A percentile compares a stretch with the other conserved stretches of the same genome.
Conservation (phyloP, 306 rosid species). For the Lagenaria siceraria region DNA sequence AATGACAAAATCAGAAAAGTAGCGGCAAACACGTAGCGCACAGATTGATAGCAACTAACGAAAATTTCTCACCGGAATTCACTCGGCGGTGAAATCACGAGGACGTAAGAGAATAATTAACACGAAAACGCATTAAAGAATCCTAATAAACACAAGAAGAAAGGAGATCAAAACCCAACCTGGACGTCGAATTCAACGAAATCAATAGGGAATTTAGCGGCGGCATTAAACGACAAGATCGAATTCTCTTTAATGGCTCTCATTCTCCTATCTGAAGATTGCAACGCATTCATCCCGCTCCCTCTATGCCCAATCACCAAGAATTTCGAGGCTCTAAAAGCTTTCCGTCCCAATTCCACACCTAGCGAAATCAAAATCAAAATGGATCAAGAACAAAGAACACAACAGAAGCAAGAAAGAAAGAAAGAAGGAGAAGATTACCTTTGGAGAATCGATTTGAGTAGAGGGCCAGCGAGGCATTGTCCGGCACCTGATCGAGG, state of each 20-base stretch:
- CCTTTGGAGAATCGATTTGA: constrained; percentile 26
- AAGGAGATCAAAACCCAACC: constrained; percentile 15
- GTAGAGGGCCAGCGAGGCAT: constrained; percentile 19
- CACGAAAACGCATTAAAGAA: neutral
- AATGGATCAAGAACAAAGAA: neutral
- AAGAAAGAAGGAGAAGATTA: neutral
- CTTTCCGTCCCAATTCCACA: constrained; percentile 25
- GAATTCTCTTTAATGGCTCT: constrained; percentile 39
- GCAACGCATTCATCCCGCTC: constrained; percentile 39
- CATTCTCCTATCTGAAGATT: constrained; percentile 36
- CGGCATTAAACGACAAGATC: constrained; percentile 35
- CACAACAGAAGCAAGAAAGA: neutral
- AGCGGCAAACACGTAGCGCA: neutral
- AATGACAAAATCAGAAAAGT: neutral
- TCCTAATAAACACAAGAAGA: neutral
- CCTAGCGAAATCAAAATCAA: constrained; percentile 10
- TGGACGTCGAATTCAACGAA: constrained; percentile 48
- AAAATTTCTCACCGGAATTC: neutral
- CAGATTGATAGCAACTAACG: neutral
- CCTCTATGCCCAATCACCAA: constrained; percentile 48
- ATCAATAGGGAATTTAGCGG: constrained; percentile 33
- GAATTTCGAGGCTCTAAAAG: constrained; percentile 20
- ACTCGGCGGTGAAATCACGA: neutral
- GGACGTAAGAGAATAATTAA: neutral
- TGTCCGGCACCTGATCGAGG: constrained; percentile 37